Evolutionary conservation across 768 basidiomycete genomes (phyloP).

Genomic region (Podaxis sp.): DNA sequence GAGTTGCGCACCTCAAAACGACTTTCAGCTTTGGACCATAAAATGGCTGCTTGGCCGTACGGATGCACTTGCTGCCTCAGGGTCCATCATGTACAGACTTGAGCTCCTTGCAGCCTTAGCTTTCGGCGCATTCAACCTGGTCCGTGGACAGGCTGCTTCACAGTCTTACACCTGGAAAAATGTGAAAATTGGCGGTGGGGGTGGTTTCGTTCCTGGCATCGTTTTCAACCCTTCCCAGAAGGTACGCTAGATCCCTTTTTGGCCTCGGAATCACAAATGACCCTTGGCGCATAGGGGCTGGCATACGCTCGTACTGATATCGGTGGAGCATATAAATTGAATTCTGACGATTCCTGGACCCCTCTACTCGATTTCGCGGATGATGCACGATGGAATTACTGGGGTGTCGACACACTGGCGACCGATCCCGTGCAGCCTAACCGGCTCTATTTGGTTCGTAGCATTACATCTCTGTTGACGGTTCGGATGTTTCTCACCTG

Average conservation of each 20-base stretch:
- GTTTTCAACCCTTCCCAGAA: conserved; percentile 60
- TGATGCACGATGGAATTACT: conserved; percentile 52
- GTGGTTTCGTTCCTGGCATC: conserved; percentile 54
- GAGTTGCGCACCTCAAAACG: neutral
- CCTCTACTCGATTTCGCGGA: conserved; percentile 56
- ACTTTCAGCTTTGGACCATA: neutral
- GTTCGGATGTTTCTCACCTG: neutral
- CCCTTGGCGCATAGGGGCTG: conserved; percentile 36
- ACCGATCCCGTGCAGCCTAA: conserved; percentile 58
- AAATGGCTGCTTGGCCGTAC: neutral
- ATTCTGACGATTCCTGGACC: conserved; percentile 60
- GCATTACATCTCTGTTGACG: neutral
- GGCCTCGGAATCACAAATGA: neutral
- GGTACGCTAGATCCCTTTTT: conserved; percentile 16
- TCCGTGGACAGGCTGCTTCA: conserved; percentile 36
- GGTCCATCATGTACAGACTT: conserved; percentile 29
- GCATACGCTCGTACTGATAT: conserved; percentile 70
- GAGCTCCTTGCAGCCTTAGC: conserved; percentile 31
- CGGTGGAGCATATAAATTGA: conserved; percentile 63
- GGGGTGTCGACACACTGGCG: conserved; percentile 61
- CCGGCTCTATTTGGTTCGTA: conserved; percentile 49
- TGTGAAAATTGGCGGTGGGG: conserved; percentile 51
- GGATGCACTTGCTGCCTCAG: neutral
- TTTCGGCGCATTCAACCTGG: conserved; percentile 24
- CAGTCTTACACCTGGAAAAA: conserved; percentile 62